Conservation (phyloP, 345 rosid genomes). For the Lepidium aucheri region DNA sequence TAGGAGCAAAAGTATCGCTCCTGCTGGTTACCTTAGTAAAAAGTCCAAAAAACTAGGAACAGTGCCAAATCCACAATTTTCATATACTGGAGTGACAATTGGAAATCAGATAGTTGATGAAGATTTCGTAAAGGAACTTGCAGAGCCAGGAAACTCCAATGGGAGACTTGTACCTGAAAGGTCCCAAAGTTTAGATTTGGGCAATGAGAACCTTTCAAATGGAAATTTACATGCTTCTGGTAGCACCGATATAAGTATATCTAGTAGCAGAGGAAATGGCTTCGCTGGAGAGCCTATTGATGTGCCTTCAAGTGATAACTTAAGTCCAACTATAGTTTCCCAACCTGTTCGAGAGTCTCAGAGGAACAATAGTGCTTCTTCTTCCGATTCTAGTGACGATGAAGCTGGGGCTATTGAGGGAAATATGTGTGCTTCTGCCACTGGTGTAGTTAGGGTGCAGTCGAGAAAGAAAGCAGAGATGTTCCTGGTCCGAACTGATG, state of each 20-base stretch:
- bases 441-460: conserved; percentile 96
- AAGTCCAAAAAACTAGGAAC: conserved; percentile 33
- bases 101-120: conserved; percentile 15
- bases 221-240: conserved; percentile 27
- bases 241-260: conserved; percentile 22
- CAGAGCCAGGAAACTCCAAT: conserved; percentile 33
- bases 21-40: conserved; percentile 40
- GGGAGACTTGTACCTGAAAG: conserved; percentile 21
- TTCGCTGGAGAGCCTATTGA: conserved; percentile 20
- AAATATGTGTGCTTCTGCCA: conserved; percentile 92
- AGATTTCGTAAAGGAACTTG: conserved; percentile 16
- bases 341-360: conserved; percentile 27
- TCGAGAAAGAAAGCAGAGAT: conserved; percentile 96
- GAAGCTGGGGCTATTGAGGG: conserved; percentile 57
- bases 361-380: conserved; percentile 26
- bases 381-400: conserved; percentile 45
- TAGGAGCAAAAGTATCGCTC: conserved; percentile 44
- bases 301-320: conserved; percentile 31
- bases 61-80: conserved; percentile 31
- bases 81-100: conserved; percentile 16
- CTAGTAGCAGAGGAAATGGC: conserved; percentile 17
- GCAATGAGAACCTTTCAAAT: conserved; percentile 28
- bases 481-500: conserved; percentile 95
- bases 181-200: conserved; percentile 28
- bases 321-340: conserved; percentile 17